Evolutionary conservation across 768 basidiomycete genomes (phyloP), one percentile per base, ranked within the genome.

Genomic region (Leccinum broughii): DNA sequence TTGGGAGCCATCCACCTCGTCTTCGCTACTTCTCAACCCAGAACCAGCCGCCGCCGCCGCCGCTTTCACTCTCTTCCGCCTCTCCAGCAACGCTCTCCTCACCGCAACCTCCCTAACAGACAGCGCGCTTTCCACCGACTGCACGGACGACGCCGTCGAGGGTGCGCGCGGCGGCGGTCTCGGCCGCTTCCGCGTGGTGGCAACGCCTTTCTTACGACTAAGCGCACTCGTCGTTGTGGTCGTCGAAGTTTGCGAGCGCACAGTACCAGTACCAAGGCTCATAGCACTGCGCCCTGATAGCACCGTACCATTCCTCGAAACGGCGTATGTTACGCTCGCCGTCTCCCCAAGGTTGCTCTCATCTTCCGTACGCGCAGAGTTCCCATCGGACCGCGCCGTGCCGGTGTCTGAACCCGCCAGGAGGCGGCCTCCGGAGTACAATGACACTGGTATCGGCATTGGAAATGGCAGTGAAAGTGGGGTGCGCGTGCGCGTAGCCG

Each of bases 71-170:
- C 61, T 74, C 54, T 54, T 68, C 28, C 71, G 69, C 56, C 71
- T 60, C 34, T 72, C 71, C 57, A 69, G 35, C 22, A 72, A 49
- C 15, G 73, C 72, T 44, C 58, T 67, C 53, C 59, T 67, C 52
- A 68, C 71, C 6, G 64, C 61, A 11, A 60, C 44, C 7, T 74
- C 71, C 32, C 59, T 65, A 17, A 46, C 49, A 20, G 71, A 72
- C 10, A 69, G 6, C 30, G 57, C 58, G 28, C 70, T 65, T 44
- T 65, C 71, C 5, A 64, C 22, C 20, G 72, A 71, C 51, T 65
- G 62, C 32, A 70, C 56, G 0, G 71, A 72, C 8, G 71, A 72
- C 5, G 73, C 66, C 2, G 62, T 71, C 3, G 72, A 74, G 8
- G 67, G 60, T 17, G 58, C 65, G 9, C 71, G 72, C 13, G 56